Percentiles rank a stretch among this genome's conserved stretches.
Evolutionary conservation across 139 green algal genomes (phyloP).

Genomic region (Pseudopediastrum boryanum): DNA sequence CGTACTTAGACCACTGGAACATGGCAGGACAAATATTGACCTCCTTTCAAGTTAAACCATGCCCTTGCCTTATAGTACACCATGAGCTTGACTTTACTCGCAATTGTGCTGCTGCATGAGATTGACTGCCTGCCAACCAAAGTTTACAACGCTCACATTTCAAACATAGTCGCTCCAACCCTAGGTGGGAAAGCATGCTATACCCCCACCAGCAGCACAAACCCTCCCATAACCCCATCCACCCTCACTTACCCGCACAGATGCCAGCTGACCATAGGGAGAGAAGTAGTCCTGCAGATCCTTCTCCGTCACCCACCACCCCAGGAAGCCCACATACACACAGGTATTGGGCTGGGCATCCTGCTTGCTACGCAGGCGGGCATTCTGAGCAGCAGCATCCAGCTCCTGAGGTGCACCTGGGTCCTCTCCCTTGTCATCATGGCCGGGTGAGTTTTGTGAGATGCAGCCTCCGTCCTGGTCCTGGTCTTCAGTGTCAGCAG

Average conservation of each 20-base stretch:
- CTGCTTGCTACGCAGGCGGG: slow-evolving; percentile 27
- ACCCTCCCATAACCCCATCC: background rate
- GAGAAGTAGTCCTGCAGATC: slow-evolving; percentile 34
- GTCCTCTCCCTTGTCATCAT: background rate
- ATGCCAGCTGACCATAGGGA: slow-evolving; percentile 26
- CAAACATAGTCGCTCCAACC: too few relatives aligned
- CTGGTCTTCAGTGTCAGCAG: background rate
- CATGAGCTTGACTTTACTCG: too few relatives aligned
- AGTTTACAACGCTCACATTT: too few relatives aligned
- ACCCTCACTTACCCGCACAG: slow-evolving; percentile 20
- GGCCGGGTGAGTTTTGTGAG: background rate
- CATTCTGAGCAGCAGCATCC: slow-evolving; percentile 38
- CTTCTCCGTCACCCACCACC: slow-evolving; percentile 38
- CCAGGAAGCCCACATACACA: slow-evolving; percentile 42
- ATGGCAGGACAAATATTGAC: too few relatives aligned
- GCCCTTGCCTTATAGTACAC: too few relatives aligned
- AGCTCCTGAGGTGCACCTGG: background rate
- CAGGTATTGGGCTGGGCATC: slow-evolving; percentile 36
- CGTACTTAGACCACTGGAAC: too few relatives aligned
- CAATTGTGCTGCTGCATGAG: too few relatives aligned
- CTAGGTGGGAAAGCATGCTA: too few relatives aligned
- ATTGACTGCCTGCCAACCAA: too few relatives aligned
- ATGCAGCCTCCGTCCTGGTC: slow-evolving; percentile 3
- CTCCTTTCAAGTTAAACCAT: too few relatives aligned
- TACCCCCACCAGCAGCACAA: too few relatives aligned